A percentile compares a stretch with the other conserved stretches of the same genome.
Conservation (phyloP, 129 eudicot species). For the Smallanthus sonchifolius region DNA sequence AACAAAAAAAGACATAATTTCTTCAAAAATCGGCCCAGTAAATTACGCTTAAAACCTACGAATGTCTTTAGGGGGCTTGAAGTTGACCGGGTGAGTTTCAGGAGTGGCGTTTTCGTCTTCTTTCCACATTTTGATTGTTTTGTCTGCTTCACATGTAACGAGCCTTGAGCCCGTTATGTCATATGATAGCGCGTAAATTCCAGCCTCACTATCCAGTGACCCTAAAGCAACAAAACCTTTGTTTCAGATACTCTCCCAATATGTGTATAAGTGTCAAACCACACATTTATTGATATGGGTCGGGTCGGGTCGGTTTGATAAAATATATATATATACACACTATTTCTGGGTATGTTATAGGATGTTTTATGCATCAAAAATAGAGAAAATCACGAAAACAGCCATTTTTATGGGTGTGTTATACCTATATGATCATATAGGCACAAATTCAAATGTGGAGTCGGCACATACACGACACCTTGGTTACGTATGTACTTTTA, state of each 20-base stretch:
- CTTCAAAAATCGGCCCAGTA: not conserved
- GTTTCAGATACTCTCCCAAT: not conserved
- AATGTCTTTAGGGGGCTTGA: slow-evolving; percentile 84
- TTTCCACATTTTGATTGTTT: slow-evolving; percentile 97
- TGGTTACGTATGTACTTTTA: no score
- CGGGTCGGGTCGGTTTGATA: not conserved
- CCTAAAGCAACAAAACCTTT: slow-evolving; percentile 36
- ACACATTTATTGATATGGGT: not conserved
- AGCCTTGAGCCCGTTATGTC: slow-evolving; percentile 78
- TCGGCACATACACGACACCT: no score
- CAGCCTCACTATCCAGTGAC: slow-evolving; percentile 95
- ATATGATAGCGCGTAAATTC: slow-evolving; percentile 66
- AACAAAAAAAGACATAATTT: not conserved
- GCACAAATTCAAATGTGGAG: no score
- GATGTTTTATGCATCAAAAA: not conserved
- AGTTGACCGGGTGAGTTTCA: slow-evolving; percentile 81
- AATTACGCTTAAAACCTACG: slow-evolving; percentile 43
- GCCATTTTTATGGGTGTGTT: no score
- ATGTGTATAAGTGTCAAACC: no score
- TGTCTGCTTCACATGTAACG: slow-evolving; percentile 91
- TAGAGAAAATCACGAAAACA: not conserved
- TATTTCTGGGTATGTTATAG: not conserved
- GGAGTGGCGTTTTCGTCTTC: slow-evolving; percentile 91
- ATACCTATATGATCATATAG: no score
- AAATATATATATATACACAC: no score